Percentiles rank a stretch among this genome's conserved stretches.
Conservation (phyloP, 768 basidiomycete genomes). For the Kwoniella dendrophila region DNA sequence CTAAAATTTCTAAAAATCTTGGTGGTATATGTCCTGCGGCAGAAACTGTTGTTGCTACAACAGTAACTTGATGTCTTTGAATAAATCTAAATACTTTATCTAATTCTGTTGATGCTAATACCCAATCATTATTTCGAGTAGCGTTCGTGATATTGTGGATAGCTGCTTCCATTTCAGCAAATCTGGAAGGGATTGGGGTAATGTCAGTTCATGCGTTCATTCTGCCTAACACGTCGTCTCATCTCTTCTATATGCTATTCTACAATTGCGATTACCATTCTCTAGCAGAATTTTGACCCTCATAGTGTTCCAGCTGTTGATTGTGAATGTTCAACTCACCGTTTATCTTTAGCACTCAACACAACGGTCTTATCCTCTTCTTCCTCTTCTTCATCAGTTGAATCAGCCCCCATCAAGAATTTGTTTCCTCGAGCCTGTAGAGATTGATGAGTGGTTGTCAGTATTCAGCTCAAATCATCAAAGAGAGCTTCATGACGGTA, state of each 20-base stretch:
- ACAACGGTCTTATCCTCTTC: constrained; percentile 70
- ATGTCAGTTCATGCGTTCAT: not conserved
- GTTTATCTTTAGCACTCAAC: constrained; percentile 87
- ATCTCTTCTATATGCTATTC: too few relatives aligned
- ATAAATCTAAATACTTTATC: constrained; percentile 93
- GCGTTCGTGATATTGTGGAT: constrained; percentile 92
- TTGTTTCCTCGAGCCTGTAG: constrained; percentile 28
- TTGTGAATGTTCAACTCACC: constrained; percentile 55
- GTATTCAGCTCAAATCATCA: not conserved
- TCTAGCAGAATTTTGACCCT: too few relatives aligned
- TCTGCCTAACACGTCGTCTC: too few relatives aligned
- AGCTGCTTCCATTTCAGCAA: constrained; percentile 92
- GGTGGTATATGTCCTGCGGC: constrained; percentile 75
- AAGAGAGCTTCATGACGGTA: too few relatives aligned
- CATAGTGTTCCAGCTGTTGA: too few relatives aligned
- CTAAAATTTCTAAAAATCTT: constrained; percentile 51
- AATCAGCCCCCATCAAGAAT: constrained; percentile 54
- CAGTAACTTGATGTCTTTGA: constrained; percentile 71
- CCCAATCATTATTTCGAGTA: constrained; percentile 85
- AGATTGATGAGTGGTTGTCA: not conserved
- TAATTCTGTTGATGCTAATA: constrained; percentile 86
- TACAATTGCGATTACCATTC: too few relatives aligned
- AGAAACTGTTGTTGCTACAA: constrained; percentile 80
- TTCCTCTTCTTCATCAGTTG: constrained; percentile 60
- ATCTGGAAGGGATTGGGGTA: constrained; percentile 26